Evolutionary conservation across 2,329 filamentous ascomycete species (phyloP).

Genomic region (Nothopassalora personata): DNA sequence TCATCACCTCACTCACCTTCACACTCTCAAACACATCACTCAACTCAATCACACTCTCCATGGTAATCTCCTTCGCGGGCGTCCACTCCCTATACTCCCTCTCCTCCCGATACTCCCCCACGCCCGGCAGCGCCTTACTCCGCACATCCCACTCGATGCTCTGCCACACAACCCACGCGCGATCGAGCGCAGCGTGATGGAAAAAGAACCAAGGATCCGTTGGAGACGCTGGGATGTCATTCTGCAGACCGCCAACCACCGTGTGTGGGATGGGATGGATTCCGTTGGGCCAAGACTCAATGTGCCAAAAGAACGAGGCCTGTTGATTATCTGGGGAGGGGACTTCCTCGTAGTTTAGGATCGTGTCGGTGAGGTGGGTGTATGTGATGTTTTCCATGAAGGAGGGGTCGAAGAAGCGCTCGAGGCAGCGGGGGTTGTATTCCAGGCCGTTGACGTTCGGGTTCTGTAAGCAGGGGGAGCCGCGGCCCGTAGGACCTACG

Average conservation of each 20-base stretch:
- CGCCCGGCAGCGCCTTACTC: background rate
- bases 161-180: conserved; percentile 47
- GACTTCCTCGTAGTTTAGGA: background rate
- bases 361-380: conserved; percentile 5
- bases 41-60: background rate
- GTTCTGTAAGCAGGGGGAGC: conserved; percentile 20
- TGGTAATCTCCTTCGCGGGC: background rate
- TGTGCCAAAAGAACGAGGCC: conserved; percentile 3
- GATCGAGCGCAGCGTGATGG: conserved; percentile 42
- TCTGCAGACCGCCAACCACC: conserved; percentile 39
- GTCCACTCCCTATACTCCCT: background rate
- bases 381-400: conserved; percentile 5
- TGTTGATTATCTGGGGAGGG: background rate
- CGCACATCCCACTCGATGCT: conserved; percentile 37
- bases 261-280: conserved; percentile 9
- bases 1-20: background rate
- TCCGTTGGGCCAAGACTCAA: conserved; percentile 10
- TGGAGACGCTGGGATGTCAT: conserved; percentile 42
- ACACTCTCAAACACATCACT: background rate
- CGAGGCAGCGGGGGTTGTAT: conserved; percentile 34
- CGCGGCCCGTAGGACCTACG: conserved; percentile 44
- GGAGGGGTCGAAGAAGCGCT: conserved; percentile 8
- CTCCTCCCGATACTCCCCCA: background rate
- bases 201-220: conserved; percentile 46
- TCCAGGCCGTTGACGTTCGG: conserved; percentile 30